These are phyloP conservation scores for Colletotrichum lini DNA, from an alignment of 2,329 filamentous ascomycete genomes.

Conservation along the genomic window DNA sequence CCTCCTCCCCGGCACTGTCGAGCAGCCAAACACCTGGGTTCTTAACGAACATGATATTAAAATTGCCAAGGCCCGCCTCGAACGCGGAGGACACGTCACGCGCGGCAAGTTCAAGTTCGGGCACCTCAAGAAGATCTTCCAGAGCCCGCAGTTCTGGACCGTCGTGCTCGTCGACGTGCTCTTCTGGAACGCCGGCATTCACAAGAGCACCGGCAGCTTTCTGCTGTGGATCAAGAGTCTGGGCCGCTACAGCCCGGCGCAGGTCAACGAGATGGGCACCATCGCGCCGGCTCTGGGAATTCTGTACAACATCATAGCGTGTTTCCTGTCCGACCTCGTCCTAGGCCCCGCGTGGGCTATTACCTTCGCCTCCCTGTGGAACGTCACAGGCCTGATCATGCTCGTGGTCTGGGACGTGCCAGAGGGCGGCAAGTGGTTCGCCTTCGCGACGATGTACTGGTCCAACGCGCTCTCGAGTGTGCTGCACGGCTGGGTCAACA, in stretches of 20 bases:
- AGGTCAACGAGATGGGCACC: constrained; percentile 63
- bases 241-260: constrained; percentile 62
- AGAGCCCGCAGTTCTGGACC: constrained; percentile 57
- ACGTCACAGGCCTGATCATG: constrained; percentile 50
- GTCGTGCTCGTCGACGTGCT: constrained; percentile 55
- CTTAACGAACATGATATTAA: constrained; percentile 48
- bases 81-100: constrained; percentile 59
- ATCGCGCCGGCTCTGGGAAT: constrained; percentile 35
- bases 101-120: constrained; percentile 54
- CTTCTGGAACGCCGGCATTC: constrained; percentile 65
- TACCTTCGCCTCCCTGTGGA: constrained; percentile 35
- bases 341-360: constrained; percentile 52
- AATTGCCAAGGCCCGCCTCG: constrained; percentile 47
- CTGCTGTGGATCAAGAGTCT: constrained; percentile 58
- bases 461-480: constrained; percentile 37
- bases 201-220: constrained; percentile 53
- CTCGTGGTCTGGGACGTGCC: constrained; percentile 70
- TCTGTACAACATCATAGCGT: constrained; percentile 31
- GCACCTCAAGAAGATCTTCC: constrained; percentile 53
- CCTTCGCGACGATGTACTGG: constrained; percentile 56
- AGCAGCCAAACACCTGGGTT: constrained; percentile 49
- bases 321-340: constrained; percentile 38
- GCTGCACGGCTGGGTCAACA: constrained; percentile 39
- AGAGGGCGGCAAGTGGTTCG: constrained; percentile 68
- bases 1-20: constrained; percentile 52